Evolutionary conservation across 306 rosid genomes (phyloP).

Genomic region (Morella rubra): DNA sequence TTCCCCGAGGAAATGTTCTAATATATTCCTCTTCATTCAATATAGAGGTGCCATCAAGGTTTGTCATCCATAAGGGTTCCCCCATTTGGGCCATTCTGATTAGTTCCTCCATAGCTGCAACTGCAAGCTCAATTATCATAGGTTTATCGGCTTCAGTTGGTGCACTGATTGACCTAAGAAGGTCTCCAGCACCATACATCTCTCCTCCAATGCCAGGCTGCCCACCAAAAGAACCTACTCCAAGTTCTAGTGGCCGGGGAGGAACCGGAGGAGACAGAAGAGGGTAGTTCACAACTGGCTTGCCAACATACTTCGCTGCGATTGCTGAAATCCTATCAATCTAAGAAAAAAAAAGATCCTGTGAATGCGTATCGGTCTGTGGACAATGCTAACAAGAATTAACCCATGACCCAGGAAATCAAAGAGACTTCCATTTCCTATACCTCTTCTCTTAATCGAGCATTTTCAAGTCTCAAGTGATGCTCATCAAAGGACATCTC

Average conservation of each 20-base stretch:
- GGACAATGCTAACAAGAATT: not conserved
- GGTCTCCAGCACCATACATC: constrained; percentile 65
- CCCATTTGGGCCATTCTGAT: constrained; percentile 84
- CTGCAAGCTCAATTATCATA: constrained; percentile 86
- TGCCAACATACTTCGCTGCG: constrained; percentile 93
- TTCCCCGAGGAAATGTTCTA: constrained; percentile 76
- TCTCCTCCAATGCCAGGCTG: constrained; percentile 60
- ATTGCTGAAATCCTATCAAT: constrained; percentile 88
- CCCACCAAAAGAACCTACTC: constrained; percentile 61
- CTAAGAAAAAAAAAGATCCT: constrained; percentile 30
- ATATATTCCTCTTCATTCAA: constrained; percentile 83
- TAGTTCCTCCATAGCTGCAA: constrained; percentile 93
- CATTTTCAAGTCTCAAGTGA: constrained; percentile 86
- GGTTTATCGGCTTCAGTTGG: constrained; percentile 87
- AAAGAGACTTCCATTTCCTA: not conserved
- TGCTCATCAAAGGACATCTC: constrained; percentile 99
- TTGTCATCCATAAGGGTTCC: constrained; percentile 89
- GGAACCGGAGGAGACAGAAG: constrained; percentile 64
- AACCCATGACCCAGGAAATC: not conserved
- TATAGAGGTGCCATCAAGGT: constrained; percentile 54
- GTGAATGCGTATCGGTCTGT: not conserved
- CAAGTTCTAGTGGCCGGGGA: constrained; percentile 67
- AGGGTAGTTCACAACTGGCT: constrained; percentile 82
- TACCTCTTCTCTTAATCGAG: constrained; percentile 95
- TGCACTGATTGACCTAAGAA: constrained; percentile 61